Evolutionary conservation across 768 basidiomycete genomes (phyloP), one percentile per base, ranked within the genome.

Genomic region (Termitomyces sp.): DNA sequence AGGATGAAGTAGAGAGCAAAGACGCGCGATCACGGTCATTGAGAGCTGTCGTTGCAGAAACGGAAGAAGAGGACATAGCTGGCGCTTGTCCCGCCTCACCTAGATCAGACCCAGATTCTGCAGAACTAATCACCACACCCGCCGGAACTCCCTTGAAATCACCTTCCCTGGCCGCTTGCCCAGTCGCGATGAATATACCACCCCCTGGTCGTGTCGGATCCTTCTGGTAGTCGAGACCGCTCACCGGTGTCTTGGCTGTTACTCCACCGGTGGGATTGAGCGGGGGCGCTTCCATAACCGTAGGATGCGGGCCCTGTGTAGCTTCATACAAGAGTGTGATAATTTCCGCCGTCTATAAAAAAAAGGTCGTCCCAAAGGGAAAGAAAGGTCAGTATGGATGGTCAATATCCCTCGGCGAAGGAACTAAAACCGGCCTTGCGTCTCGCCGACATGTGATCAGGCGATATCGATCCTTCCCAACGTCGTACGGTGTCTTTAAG

Each of bases 381-480:
- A 54, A 56, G 41, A 35, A 50, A 50, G 29, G 44, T 27, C 3
- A 46, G 29, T 42, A 56, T 51, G 52, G n/a, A 53, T 33, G 18
- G 36, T 56, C 42, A 52, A 54, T 41, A n/a, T 45, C 53, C 50
- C 46, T 39, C 31, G 5, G 29, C 38, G 29, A 60, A 63, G 63
- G 64, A 69, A 56, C 6, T 53, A 50, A 60, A 60, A 72, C 79
- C 61, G 58, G 77, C 92, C 86, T 96, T 96, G 60, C 94, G 85
- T 72, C 94, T 83, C 18, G 90, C 86, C 39, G 90, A 92, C 92
- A 95, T 95, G 71, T 98, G 94, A 60, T 97, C 94, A 45, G 90
- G 88, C 56, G 88, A 90, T 55, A 94, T 80, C 0, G 89, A 81
- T 52, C 77, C 82, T 69, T 96, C 95, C 94, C 94, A 98, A 56